Evolutionary conservation across 2,329 filamentous ascomycete species (phyloP), one percentile per base, ranked within the genome.

Genomic region (Mollisiaceae sp.): DNA sequence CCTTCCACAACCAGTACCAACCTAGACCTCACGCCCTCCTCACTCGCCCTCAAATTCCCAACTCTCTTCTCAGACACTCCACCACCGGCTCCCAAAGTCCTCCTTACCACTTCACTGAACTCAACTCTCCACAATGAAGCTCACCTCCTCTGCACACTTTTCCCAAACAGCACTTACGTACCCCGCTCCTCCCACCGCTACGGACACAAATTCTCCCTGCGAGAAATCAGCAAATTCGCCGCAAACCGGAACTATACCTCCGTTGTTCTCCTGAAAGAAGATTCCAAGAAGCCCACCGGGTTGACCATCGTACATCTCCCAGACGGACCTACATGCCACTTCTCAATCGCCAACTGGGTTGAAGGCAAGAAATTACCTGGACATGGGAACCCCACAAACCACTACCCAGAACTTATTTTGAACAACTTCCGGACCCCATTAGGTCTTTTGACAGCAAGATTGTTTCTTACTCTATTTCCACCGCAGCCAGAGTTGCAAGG

Each of bases 391-490:
- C 87, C 93, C 0, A 97, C 94, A 1, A 91, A 92, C 58, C 94
- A 97, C 79, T 93, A 92, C 75, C 93, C 94, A 0, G 94, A 97
- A 79, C 83, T 97, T 35, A 85, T 97, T 41, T 84, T 97, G 60
- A 98, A 98, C 79, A 94, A 95, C 77, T 99, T 99, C 83, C 91
- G 91, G 74, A 99, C 95, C 0, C 93, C 94, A 0, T 84, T 99
- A 1, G 95, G 95, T 79, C 83, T 97, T 11, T 82, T 98, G 45
- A 93, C 94, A 0, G 94, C 94, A 9, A 89, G 93, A 74, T 82
- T 97, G 1, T 95, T 99, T 81, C 86, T 90, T 69, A 88, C 85
- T 0, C 79, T 96, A 35, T 95, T 93, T 78, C 95, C 94, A 0
- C 86, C 89, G 0, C 86, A 88, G 52, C 94, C 95, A 0, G 92